These are phyloP conservation scores for Neurospora sp. DNA, from an alignment of 495 filamentous ascomycete species.

Conservation along the genomic window DNA sequence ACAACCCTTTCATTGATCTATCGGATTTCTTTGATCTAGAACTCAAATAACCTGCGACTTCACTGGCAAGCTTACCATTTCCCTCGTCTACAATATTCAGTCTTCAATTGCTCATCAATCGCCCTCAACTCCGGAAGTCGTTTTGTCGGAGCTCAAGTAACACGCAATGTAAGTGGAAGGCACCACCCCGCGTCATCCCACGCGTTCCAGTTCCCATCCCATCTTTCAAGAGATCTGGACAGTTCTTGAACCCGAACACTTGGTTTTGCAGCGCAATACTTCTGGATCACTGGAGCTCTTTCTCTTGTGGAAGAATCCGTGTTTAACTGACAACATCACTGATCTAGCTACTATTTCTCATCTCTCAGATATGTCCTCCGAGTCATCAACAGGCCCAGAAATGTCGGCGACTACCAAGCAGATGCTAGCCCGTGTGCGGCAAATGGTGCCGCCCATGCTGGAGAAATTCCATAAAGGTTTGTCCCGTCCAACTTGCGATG, in stretches of 20 bases:
- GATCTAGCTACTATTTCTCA: not conserved
- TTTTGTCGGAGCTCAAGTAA: not conserved
- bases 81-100: not conserved
- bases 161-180: not conserved
- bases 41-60: not conserved
- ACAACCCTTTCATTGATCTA: not conserved
- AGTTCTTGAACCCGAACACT: not conserved
- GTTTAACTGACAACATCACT: not conserved
- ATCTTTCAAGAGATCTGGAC: not conserved
- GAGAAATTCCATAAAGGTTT: conserved; percentile 97
- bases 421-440: conserved; percentile 70
- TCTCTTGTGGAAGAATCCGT: not conserved
- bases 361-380: not conserved
- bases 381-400: conserved; percentile 10
- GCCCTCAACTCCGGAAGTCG: not conserved
- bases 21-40: not conserved
- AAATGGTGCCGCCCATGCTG: conserved; percentile 88
- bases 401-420: conserved; percentile 46
- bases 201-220: not conserved
- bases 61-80: not conserved
- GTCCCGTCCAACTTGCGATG: not conserved
- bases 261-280: not conserved
- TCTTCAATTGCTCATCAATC: not conserved
- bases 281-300: not conserved
- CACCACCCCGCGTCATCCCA: not conserved